phyloP scores from a whole-genome alignment of 2,329 filamentous ascomycete genomes.

The Orbilia quercus region DNA sequence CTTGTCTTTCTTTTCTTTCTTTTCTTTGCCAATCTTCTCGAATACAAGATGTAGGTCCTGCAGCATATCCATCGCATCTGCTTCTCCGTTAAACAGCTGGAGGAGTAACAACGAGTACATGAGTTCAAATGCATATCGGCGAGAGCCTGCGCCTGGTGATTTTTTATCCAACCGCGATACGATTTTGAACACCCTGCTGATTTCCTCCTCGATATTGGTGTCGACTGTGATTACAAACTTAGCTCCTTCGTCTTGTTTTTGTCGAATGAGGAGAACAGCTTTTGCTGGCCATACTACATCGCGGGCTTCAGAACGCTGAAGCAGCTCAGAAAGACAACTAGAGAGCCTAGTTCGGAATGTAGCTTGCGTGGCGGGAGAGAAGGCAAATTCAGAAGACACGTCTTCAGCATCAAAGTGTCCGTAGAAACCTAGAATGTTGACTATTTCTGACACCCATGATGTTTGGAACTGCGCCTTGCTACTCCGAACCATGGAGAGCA shows the following conservation, averaged over 20 bases:
- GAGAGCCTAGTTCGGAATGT: slow-evolving; percentile 58
- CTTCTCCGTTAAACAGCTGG: slow-evolving; percentile 88
- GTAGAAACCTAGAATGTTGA: slow-evolving; percentile 57
- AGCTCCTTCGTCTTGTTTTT: slow-evolving; percentile 20
- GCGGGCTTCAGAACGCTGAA: slow-evolving; percentile 31
- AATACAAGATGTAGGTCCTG: slow-evolving; percentile 59
- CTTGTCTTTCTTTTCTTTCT: slow-evolving; percentile 39
- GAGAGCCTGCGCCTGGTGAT: slow-evolving; percentile 23
- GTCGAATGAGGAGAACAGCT: slow-evolving; percentile 29
- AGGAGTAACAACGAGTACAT: slow-evolving; percentile 86
- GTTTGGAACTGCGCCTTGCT: slow-evolving; percentile 56
- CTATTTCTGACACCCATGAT: slow-evolving; percentile 54
- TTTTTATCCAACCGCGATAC: slow-evolving; percentile 45
- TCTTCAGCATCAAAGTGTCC: slow-evolving; percentile 58
- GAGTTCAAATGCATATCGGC: slow-evolving; percentile 73
- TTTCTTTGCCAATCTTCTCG: slow-evolving; percentile 56
- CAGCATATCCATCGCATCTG: slow-evolving; percentile 74
- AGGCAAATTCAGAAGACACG: slow-evolving; percentile 17
- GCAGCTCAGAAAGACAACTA: slow-evolving; percentile 57
- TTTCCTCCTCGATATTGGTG: slow-evolving; percentile 56
- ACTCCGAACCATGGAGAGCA: slow-evolving; percentile 57
- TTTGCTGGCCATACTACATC: slow-evolving; percentile 40
- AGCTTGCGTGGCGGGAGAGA: slow-evolving; percentile 55
- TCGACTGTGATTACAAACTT: slow-evolving; percentile 36
- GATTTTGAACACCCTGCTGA: slow-evolving; percentile 57